These are phyloP conservation scores for Talaromyces sp. DNA, from an alignment of 2,329 filamentous ascomycete species.

Conservation along the genomic window DNA sequence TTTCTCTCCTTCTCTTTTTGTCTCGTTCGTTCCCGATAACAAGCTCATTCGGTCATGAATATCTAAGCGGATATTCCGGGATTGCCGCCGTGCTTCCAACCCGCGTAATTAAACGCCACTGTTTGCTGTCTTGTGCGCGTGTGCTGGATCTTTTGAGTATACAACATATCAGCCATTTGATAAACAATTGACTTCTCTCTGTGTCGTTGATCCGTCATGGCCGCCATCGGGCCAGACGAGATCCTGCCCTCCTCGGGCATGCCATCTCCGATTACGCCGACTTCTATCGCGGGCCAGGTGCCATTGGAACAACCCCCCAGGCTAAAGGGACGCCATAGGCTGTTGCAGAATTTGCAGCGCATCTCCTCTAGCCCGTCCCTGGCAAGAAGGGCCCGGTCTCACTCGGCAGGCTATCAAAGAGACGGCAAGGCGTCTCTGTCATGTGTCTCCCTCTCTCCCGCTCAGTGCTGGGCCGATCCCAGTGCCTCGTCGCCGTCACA, in stretches of 20 bases:
- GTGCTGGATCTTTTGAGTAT: background rate
- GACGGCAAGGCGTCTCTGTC: conserved; percentile 60
- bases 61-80: background rate
- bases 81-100: conserved; percentile 1
- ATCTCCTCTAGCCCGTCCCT: conserved; percentile 78
- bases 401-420: conserved; percentile 63
- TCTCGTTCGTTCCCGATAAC: background rate
- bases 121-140: background rate
- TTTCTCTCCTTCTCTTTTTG: background rate
- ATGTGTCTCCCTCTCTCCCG: conserved; percentile 56
- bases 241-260: conserved; percentile 26
- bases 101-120: background rate
- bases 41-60: background rate
- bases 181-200: background rate
- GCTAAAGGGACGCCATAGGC: conserved; percentile 62
- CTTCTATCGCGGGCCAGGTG: conserved; percentile 28
- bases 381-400: conserved; percentile 56
- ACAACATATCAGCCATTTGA: background rate
- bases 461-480: conserved; percentile 52
- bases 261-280: conserved; percentile 29
- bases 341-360: conserved; percentile 70
- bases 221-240: conserved; percentile 23
- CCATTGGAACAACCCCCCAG: conserved; percentile 47
- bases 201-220: conserved; percentile 20
- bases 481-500: conserved; percentile 44